phyloP scores from a whole-genome alignment of 208 protist species.

The Leishmania tarentolae region DNA sequence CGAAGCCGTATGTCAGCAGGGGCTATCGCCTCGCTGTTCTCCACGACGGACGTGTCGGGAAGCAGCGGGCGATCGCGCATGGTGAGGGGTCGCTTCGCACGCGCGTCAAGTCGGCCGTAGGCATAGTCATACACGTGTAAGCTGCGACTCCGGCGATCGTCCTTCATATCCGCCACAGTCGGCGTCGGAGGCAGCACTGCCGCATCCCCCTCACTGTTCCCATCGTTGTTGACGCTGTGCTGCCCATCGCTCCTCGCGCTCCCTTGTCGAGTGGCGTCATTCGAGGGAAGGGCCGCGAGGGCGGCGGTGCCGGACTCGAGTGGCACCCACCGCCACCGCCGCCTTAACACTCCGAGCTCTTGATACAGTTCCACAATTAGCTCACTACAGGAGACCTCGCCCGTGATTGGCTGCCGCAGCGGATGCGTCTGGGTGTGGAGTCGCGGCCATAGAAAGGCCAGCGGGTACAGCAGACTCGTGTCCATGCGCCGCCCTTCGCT shows the following conservation, averaged over 20 bases:
- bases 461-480: constrained; percentile 40
- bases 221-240: neutral
- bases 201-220: neutral
- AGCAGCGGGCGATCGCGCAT: constrained; percentile 18
- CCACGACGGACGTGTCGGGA: constrained; percentile 17
- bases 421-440: constrained; percentile 46
- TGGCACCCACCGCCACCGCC: constrained; percentile 46
- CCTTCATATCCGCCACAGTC: constrained; percentile 13
- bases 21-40: constrained; percentile 22
- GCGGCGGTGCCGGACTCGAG: constrained; percentile 9
- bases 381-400: constrained; percentile 62
- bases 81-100: constrained; percentile 4
- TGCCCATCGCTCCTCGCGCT: neutral
- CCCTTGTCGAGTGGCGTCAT: neutral
- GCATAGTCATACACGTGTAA: constrained; percentile 39
- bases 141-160: constrained; percentile 11
- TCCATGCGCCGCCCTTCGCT: constrained; percentile 44
- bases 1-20: constrained; percentile 14
- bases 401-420: constrained; percentile 16
- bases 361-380: constrained; percentile 79
- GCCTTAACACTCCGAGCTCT: constrained; percentile 54
- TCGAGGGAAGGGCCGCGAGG: neutral
- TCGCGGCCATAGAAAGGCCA: constrained; percentile 47
- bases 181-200: constrained; percentile 5
- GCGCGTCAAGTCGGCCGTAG: constrained; percentile 35